These are phyloP conservation scores for Solanum rostratum DNA, from an alignment of 257 asterid genomes.

Conservation along the genomic window DNA sequence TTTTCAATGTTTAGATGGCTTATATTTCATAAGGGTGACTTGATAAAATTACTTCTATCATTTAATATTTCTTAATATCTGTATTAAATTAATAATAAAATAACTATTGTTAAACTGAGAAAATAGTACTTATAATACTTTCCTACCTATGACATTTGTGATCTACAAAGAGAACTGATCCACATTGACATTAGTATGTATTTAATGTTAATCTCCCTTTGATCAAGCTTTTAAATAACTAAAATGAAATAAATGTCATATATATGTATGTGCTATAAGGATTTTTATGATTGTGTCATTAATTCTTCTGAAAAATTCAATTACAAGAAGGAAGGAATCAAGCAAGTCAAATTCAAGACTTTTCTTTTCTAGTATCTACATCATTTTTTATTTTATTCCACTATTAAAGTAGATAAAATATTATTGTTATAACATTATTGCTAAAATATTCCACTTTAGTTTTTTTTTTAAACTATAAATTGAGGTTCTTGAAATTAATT, in stretches of 20 bases:
- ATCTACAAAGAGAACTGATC: background rate
- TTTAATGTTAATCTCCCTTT: background rate
- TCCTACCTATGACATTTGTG: background rate
- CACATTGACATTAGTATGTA: background rate
- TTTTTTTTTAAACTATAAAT: background rate
- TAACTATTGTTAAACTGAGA: no score
- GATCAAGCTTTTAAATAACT: background rate
- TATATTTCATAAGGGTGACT: no score
- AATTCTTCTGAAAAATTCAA: background rate
- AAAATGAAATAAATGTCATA: background rate
- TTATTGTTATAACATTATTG: background rate
- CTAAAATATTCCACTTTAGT: background rate
- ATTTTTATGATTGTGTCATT: background rate
- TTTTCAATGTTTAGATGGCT: no score
- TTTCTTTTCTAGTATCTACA: background rate
- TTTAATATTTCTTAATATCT: no score
- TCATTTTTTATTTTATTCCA: background rate
- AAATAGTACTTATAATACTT: background rate
- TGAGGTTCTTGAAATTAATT: background rate
- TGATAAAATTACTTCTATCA: no score
- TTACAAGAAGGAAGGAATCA: background rate
- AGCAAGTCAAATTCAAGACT: background rate
- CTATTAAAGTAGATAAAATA: background rate
- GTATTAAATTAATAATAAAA: no score
- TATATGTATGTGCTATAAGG: background rate